A percentile compares a stretch with the other conserved stretches of the same genome.
phyloP scores from a whole-genome alignment of 2,329 filamentous ascomycete species.

The Cryphonectria japonica region DNA sequence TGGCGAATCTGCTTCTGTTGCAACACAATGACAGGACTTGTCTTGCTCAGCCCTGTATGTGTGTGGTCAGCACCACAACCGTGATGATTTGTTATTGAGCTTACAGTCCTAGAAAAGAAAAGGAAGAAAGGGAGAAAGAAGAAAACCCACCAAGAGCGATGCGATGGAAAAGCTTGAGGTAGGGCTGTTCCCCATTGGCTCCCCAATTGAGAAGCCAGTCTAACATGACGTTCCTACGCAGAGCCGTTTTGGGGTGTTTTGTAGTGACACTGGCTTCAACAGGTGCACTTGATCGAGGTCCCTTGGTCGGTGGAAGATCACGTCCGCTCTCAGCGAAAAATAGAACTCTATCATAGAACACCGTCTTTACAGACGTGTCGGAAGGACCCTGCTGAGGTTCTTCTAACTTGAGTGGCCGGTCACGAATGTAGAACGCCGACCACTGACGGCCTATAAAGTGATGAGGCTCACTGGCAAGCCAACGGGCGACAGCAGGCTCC shows the following conservation, averaged over 20 bases:
- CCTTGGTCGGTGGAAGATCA: constrained; percentile 40
- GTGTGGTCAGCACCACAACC: background rate
- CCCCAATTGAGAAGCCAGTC: constrained; percentile 56
- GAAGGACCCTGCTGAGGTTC: constrained; percentile 38
- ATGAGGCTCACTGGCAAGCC: constrained; percentile 47
- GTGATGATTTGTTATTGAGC: background rate
- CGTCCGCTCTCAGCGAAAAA: constrained; percentile 60
- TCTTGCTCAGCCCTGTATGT: constrained; percentile 54
- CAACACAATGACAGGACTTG: constrained; percentile 50
- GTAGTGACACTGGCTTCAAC: constrained; percentile 40
- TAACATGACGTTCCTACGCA: constrained; percentile 43
- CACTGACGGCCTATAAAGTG: constrained; percentile 52
- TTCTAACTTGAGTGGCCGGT: constrained; percentile 43
- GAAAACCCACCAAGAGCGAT: constrained; percentile 53
- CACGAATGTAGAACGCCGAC: constrained; percentile 51
- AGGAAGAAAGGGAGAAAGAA: too few species aligned
- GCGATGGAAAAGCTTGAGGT: constrained; percentile 62
- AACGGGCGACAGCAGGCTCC: constrained; percentile 43
- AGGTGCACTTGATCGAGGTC: background rate
- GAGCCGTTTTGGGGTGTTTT: background rate
- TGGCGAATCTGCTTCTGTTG: constrained; percentile 50
- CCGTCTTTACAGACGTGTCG: constrained; percentile 36
- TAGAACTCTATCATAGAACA: constrained; percentile 49
- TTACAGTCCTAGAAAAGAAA: too few species aligned
- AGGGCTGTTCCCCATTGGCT: constrained; percentile 49